Conservation (phyloP, 2,329 filamentous ascomycete species). For the Neofusicoccum cordaticola region DNA sequence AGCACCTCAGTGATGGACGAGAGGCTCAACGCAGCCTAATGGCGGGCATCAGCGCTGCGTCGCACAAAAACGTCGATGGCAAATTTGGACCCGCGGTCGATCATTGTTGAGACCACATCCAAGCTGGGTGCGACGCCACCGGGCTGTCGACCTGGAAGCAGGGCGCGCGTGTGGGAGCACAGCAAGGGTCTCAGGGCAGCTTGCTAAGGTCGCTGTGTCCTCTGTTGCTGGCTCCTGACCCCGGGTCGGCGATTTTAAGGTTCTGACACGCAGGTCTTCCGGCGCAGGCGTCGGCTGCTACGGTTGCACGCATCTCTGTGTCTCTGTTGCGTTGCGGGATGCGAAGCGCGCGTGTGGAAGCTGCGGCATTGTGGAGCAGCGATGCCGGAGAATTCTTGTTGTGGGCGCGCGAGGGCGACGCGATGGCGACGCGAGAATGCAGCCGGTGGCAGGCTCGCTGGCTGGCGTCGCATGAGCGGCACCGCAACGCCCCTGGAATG, state of each 20-base stretch:
- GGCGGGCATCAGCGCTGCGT: neutral
- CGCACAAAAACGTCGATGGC: slow-evolving; percentile 15
- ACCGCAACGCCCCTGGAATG: slow-evolving; percentile 4
- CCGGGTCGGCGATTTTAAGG: slow-evolving; percentile 1
- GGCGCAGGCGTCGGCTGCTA: neutral
- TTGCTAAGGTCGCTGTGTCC: neutral
- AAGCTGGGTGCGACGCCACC: neutral
- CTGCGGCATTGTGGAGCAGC: neutral
- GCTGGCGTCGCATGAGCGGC: neutral
- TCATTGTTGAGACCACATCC: neutral
- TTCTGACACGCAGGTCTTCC: slow-evolving; percentile 10
- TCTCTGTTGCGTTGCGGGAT: slow-evolving; percentile 5
- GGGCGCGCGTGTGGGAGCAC: neutral
- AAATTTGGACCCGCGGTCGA: slow-evolving; percentile 9
- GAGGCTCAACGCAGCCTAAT: slow-evolving; percentile 5
- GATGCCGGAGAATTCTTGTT: neutral
- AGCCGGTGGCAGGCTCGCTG: neutral
- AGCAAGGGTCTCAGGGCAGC: neutral
- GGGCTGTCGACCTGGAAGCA: neutral
- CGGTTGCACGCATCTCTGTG: neutral
- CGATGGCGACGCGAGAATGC: neutral
- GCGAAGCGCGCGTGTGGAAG: neutral
- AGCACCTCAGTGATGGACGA: neutral
- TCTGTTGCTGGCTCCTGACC: neutral
- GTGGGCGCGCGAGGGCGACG: neutral